Conservation (phyloP, 139 green algal species). For the Ettlia oleoabundans region DNA sequence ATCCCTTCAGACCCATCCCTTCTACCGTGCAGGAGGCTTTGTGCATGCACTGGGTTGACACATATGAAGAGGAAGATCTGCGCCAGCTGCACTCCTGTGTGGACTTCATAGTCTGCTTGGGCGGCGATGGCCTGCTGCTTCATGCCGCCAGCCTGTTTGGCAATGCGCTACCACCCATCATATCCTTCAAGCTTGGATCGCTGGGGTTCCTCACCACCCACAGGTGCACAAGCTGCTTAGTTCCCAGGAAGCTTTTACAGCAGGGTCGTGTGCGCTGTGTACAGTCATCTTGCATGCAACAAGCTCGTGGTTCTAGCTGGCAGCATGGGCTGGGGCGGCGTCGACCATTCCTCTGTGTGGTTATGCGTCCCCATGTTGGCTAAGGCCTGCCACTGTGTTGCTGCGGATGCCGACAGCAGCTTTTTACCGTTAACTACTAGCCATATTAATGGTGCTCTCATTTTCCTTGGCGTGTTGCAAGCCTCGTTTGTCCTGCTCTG, state of each 20-base stretch:
- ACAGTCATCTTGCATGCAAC: no score
- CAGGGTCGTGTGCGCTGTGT: no score
- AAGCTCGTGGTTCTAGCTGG: no score
- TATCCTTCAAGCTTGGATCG: conserved; percentile 93
- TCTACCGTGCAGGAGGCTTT: not conserved
- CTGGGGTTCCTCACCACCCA: conserved; percentile 98
- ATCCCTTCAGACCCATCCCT: no score
- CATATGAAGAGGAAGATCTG: conserved; percentile 55
- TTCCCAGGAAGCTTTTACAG: not conserved
- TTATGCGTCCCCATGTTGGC: not conserved
- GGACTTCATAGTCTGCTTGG: conserved; percentile 97
- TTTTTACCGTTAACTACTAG: no score
- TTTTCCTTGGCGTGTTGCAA: no score
- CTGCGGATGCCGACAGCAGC: not conserved
- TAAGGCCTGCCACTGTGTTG: not conserved
- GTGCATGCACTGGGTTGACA: conserved; percentile 54
- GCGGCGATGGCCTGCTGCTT: conserved; percentile 96
- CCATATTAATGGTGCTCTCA: no score
- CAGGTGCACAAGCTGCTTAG: conserved; percentile 30
- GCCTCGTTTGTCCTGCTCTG: no score
- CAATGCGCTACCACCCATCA: conserved; percentile 59
- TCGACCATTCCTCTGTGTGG: no score
- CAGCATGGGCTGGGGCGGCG: no score
- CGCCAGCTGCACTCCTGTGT: conserved; percentile 70
- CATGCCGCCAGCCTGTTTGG: conserved; percentile 90